Conservation (phyloP, 2,329 filamentous ascomycete species). For the Xylariaceae sp. region DNA sequence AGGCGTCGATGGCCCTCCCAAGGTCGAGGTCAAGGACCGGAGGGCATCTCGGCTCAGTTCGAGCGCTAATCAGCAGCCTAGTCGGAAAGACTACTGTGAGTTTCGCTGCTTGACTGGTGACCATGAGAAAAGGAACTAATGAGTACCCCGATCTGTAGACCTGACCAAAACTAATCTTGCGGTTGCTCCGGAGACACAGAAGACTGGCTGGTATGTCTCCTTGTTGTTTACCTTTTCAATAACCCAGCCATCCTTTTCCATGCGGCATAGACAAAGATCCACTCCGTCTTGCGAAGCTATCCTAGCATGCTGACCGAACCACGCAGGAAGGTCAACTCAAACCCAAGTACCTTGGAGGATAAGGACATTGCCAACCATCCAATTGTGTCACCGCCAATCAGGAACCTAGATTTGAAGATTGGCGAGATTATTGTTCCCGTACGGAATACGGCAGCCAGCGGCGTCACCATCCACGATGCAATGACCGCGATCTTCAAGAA, state of each 20-base stretch:
- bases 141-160: conserved; percentile 51
- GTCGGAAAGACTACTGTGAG: conserved; percentile 84
- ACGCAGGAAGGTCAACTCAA: conserved; percentile 88
- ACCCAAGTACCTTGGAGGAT: conserved; percentile 74
- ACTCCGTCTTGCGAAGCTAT: neutral
- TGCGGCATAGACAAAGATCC: neutral
- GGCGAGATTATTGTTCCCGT: conserved; percentile 85
- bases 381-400: conserved; percentile 78
- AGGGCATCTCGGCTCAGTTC: conserved; percentile 66
- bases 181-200: conserved; percentile 80
- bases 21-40: conserved; percentile 48
- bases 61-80: conserved; percentile 69
- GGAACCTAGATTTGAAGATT: conserved; percentile 93
- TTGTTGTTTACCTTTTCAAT: neutral
- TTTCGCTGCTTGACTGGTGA: conserved; percentile 15
- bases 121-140: neutral
- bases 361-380: conserved; percentile 78
- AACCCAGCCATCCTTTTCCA: neutral
- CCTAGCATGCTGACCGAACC: conserved; percentile 9
- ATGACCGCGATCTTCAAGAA: conserved; percentile 93
- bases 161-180: conserved; percentile 68
- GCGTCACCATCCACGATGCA: conserved; percentile 96
- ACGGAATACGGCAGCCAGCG: conserved; percentile 72
- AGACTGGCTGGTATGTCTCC: conserved; percentile 74
- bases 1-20: conserved; percentile 67